Evolutionary conservation across 2,329 filamentous ascomycete species (phyloP).

Genomic region (Aureobasidium uvarum): DNA sequence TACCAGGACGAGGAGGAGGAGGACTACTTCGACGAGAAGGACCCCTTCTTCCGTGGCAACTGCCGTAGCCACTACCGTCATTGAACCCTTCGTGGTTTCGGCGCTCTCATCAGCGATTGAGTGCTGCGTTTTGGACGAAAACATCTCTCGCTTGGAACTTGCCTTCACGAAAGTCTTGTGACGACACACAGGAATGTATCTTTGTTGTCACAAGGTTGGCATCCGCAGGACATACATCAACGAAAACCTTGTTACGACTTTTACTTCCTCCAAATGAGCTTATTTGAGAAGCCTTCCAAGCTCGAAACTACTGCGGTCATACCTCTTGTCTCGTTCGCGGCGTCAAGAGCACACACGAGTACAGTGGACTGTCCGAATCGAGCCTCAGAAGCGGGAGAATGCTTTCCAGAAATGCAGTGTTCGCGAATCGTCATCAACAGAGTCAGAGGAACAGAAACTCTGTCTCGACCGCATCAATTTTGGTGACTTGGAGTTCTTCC

Average conservation of each 20-base stretch:
- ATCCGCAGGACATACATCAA: too few species aligned
- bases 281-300: too few species aligned
- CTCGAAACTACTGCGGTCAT: slow-evolving; percentile 53
- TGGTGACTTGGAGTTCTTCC: too few species aligned
- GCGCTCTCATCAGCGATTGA: not conserved
- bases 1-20: slow-evolving; percentile 3
- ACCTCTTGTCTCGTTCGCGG: slow-evolving; percentile 56
- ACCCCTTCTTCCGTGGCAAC: not conserved
- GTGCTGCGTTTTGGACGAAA: not conserved
- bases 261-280: too few species aligned
- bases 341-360: slow-evolving; percentile 54
- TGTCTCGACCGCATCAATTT: too few species aligned
- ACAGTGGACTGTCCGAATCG: too few species aligned
- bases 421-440: not conserved
- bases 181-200: not conserved
- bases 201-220: not conserved
- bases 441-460: too few species aligned
- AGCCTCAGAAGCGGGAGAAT: too few species aligned
- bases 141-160: not conserved
- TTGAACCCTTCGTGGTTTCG: not conserved
- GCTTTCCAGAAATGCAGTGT: slow-evolving; percentile 44
- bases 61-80: not conserved
- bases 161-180: not conserved
- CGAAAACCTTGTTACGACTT: not conserved
- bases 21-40: slow-evolving; percentile 16